Base-by-base conservation (phyloP, 2,329 filamentous ascomycete genomes). In the Endoconidiophora polonica region DNA sequence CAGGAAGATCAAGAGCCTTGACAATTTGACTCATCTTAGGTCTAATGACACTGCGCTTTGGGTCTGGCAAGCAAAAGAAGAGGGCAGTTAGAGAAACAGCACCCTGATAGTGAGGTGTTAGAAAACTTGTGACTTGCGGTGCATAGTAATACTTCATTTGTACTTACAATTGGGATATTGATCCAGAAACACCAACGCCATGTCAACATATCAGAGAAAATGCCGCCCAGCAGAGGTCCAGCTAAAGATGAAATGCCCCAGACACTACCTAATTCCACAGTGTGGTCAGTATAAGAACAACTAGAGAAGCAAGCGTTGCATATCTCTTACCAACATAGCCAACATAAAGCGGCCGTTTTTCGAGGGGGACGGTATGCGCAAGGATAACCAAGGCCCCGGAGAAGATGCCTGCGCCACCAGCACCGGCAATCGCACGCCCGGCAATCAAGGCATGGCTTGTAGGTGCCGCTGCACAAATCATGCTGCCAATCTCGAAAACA, bases 401-500 rank as follows among this genome's bases (percentile, higher is more conserved):
- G 56, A 71, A 71, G 48, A 66, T 66, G 20, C 66, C 67, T 9
- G 71, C 63, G 12, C 69, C 60, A 29, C 69, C 70, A 22, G 65
- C 54, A 4, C 64, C 63, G 0, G 63, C 59, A 14, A 66, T 56
- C 14, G 62, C 62, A 4, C 63, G 58, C 29, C 64, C 64, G 24
- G 62, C 51, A 46, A 66, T 65, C 47, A 66, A 60, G 4, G 59
- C 57, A 7, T 58, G 52, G 29, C 60, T 62, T 49, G 59, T 57
- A 2, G 59, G 62, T 0, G 63, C 59, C 7, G 58, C 55, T 23
- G 60, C 63, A 42, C 68, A 70, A 24, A 70, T 57, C 16, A 66
- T 58, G 44, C 65, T 68, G 10, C 68, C 68, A 36, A 68, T 54
- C 47, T 70, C 68, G 46, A 70, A 70, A 52, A 70, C 56, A 48